phyloP scores from a whole-genome alignment of 176 grass and related monocot species.

The Lolium rigidum region DNA sequence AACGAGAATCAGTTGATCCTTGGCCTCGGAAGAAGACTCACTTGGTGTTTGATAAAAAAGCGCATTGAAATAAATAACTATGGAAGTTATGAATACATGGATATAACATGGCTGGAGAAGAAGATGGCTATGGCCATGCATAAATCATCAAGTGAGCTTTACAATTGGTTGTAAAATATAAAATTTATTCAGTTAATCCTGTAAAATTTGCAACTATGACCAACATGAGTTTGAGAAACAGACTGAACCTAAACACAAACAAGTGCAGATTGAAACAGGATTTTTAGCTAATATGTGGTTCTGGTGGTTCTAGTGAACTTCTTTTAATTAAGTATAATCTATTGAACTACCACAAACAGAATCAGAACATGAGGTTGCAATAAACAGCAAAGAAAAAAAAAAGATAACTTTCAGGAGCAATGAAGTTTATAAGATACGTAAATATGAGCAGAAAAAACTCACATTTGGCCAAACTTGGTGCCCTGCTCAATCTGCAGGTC shows the following conservation, averaged over 20 bases:
- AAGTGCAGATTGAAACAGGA: not conserved
- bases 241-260: not conserved
- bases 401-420: not conserved
- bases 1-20: not conserved
- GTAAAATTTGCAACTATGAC: not conserved
- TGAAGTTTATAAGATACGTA: not conserved
- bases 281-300: not conserved
- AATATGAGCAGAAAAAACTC: not conserved
- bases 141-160: not conserved
- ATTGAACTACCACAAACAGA: not conserved
- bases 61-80: not conserved
- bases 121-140: not conserved
- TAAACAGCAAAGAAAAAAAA: not conserved
- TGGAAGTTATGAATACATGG: not conserved
- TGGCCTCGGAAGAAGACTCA: not conserved
- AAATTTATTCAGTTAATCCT: not conserved
- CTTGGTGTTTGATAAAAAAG: not conserved
- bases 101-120: not conserved
- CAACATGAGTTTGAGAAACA: not conserved
- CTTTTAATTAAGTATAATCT: not conserved
- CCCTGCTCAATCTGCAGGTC: conserved; percentile 92
- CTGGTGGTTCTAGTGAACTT: not conserved
- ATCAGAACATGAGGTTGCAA: not conserved
- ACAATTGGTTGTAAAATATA: not conserved
- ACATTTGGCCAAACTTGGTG: conserved; percentile 87